Percentiles rank a stretch among this genome's conserved stretches.
Evolutionary conservation across 2,329 filamentous ascomycete genomes (phyloP).

Genomic region (Aspergillus ochraceus): DNA sequence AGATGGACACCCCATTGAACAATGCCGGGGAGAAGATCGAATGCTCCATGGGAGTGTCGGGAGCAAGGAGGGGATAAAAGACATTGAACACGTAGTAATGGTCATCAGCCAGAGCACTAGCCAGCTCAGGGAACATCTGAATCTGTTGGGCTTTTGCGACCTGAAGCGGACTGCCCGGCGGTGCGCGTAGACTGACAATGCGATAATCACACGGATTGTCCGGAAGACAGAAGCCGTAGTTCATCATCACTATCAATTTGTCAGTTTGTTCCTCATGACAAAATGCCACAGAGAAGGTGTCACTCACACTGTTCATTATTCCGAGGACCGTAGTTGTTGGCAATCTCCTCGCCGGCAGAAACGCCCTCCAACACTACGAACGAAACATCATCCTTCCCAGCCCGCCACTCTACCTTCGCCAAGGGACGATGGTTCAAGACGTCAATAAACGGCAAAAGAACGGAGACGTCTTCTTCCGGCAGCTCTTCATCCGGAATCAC

Average conservation of each 20-base stretch:
- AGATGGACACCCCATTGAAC: conserved; percentile 42
- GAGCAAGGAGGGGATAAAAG: conserved; percentile 42
- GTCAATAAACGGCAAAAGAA: conserved; percentile 70
- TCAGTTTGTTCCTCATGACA: background rate
- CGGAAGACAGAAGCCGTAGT: conserved; percentile 47
- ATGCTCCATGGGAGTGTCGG: conserved; percentile 36
- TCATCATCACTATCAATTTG: conserved; percentile 41
- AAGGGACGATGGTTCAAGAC: conserved; percentile 69
- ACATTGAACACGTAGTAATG: conserved; percentile 48
- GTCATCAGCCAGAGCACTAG: conserved; percentile 28
- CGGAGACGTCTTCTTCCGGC: conserved; percentile 61
- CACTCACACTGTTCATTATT: conserved; percentile 65
- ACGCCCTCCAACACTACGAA: conserved; percentile 50
- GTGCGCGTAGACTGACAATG: conserved; percentile 40
- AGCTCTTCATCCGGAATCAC: conserved; percentile 39
- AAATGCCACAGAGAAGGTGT: background rate
- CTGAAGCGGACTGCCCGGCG: conserved; percentile 39
- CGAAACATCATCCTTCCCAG: conserved; percentile 38
- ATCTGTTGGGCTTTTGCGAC: conserved; percentile 35
- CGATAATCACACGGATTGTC: conserved; percentile 47
- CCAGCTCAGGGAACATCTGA: conserved; percentile 33
- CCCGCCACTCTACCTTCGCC: conserved; percentile 61
- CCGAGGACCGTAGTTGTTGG: conserved; percentile 74
- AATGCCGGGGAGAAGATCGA: conserved; percentile 46
- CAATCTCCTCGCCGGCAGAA: conserved; percentile 54